Conservation (phyloP, 2,329 filamentous ascomycete genomes). For the Fusarium decemcellulare region DNA sequence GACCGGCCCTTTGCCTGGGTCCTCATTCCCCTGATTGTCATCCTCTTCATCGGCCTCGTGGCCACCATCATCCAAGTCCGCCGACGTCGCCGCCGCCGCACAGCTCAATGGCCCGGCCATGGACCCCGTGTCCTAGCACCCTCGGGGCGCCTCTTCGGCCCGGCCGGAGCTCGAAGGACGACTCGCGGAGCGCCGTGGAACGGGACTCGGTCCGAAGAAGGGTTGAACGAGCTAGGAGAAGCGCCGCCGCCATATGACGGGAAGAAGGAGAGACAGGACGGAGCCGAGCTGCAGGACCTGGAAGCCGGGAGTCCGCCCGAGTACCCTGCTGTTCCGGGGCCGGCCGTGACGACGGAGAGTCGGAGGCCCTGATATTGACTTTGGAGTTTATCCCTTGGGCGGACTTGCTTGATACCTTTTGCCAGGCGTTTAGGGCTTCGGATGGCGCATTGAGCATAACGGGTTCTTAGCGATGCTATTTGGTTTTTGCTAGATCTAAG, state of each 20-base stretch:
- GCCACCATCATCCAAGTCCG: conserved; percentile 60
- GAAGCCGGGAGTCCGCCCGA: conserved; percentile 49
- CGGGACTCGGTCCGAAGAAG: conserved; percentile 60
- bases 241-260: conserved; percentile 74
- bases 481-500: not conserved
- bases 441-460: not conserved
- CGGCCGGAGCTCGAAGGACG: conserved; percentile 19
- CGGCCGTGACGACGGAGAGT: conserved; percentile 40
- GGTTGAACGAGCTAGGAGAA: conserved; percentile 74
- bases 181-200: conserved; percentile 46
- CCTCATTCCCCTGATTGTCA: conserved; percentile 63
- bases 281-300: conserved; percentile 45
- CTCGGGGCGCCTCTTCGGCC: conserved; percentile 37
- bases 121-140: conserved; percentile 33
- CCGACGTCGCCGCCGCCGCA: conserved; percentile 51
- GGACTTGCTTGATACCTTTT: conserved; percentile 2
- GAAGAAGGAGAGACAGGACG: conserved; percentile 46
- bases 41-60: conserved; percentile 56
- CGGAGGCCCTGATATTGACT: conserved; percentile 19
- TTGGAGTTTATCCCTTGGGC: not conserved
- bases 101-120: conserved; percentile 27
- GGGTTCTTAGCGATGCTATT: not conserved
- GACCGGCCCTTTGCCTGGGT: conserved; percentile 71
- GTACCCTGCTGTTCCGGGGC: conserved; percentile 46
- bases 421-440: conserved; percentile 5